Conservation (phyloP, 371 early-diverging fungal genomes). For the Haplosporangium sp. region DNA sequence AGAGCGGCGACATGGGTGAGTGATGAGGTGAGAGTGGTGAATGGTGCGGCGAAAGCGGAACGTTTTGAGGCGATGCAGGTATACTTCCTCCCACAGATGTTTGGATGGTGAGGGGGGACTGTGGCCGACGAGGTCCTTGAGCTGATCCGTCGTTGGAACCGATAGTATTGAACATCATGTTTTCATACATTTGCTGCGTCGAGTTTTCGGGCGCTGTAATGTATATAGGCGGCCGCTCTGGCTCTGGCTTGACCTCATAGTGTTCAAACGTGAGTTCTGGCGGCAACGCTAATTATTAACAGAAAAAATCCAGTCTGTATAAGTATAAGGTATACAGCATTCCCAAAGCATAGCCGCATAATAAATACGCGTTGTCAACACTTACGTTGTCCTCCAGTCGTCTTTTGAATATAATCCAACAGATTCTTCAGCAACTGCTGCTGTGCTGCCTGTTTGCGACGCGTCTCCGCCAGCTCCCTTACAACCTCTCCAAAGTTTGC, state of each 20-base stretch:
- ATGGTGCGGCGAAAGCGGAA: conserved; percentile 46
- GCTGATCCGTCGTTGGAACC: conserved; percentile 30
- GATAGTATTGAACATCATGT: conserved; percentile 49
- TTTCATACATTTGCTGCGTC: conserved; percentile 43
- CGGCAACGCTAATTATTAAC: conserved; percentile 46
- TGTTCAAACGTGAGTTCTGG: conserved; percentile 59
- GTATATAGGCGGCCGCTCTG: conserved; percentile 68
- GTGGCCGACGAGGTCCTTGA: conserved; percentile 32
- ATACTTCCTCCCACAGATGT: conserved; percentile 30
- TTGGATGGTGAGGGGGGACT: conserved; percentile 50
- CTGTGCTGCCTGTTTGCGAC: conserved; percentile 69
- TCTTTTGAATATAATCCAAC: conserved; percentile 65
- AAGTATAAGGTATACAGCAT: not conserved
- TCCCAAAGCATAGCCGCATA: too few species aligned
- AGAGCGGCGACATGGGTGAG: conserved; percentile 46
- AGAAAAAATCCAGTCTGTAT: not conserved
- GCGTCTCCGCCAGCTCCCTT: conserved; percentile 76
- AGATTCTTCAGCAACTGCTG: conserved; percentile 66
- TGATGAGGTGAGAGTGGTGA: conserved; percentile 43
- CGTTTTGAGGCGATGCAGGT: conserved; percentile 45
- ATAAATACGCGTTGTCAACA: not conserved
- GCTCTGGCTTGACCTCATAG: conserved; percentile 57
- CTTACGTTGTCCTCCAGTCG: conserved; percentile 60
- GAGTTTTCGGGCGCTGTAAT: conserved; percentile 66
- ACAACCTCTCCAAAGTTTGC: conserved; percentile 74